Percentiles rank a stretch among this genome's conserved stretches.
Conservation (phyloP, 371 early-diverging fungal genomes). For the Actinomortierella ambigua region DNA sequence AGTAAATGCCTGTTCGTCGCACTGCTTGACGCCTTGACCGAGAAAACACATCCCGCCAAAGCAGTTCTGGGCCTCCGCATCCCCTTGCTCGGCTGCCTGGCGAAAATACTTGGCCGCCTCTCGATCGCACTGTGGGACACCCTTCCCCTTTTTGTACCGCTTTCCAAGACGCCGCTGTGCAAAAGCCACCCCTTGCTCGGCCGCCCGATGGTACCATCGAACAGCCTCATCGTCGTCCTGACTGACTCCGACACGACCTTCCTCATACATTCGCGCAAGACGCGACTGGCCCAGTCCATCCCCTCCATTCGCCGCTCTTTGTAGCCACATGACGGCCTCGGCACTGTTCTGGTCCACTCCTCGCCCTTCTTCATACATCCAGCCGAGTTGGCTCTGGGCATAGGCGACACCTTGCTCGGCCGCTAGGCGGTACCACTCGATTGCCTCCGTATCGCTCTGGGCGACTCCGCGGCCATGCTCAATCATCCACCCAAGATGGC, state of each 20-base stretch:
- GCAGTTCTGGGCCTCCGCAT: slow-evolving; percentile 76
- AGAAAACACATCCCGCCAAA: slow-evolving; percentile 53
- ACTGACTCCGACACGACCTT: slow-evolving; percentile 70
- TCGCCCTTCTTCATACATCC: slow-evolving; percentile 80
- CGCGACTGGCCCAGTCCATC: slow-evolving; percentile 82
- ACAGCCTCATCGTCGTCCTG: slow-evolving; percentile 71
- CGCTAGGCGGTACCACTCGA: slow-evolving; percentile 80
- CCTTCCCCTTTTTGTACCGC: slow-evolving; percentile 85
- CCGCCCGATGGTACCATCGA: slow-evolving; percentile 77
- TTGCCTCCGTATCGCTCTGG: slow-evolving; percentile 65
- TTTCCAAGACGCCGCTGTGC: slow-evolving; percentile 70
- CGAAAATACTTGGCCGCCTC: slow-evolving; percentile 75
- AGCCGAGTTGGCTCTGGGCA: slow-evolving; percentile 80
- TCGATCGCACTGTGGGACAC: slow-evolving; percentile 67
- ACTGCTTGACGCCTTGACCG: no score
- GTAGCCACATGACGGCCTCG: slow-evolving; percentile 74
- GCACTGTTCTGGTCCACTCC: slow-evolving; percentile 71
- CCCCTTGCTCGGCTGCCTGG: slow-evolving; percentile 65
- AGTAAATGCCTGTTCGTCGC: slow-evolving; percentile 50
- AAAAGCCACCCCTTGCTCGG: slow-evolving; percentile 75
- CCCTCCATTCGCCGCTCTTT: slow-evolving; percentile 61
- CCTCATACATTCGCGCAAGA: slow-evolving; percentile 84
- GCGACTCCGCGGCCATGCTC: slow-evolving; percentile 84
- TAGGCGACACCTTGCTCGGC: slow-evolving; percentile 79
- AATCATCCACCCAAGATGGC: slow-evolving; percentile 79